Percentiles rank a stretch among this genome's conserved stretches.
phyloP scores from a whole-genome alignment of 1,139 yeast species.

The Magnusiomyces clavatus region DNA sequence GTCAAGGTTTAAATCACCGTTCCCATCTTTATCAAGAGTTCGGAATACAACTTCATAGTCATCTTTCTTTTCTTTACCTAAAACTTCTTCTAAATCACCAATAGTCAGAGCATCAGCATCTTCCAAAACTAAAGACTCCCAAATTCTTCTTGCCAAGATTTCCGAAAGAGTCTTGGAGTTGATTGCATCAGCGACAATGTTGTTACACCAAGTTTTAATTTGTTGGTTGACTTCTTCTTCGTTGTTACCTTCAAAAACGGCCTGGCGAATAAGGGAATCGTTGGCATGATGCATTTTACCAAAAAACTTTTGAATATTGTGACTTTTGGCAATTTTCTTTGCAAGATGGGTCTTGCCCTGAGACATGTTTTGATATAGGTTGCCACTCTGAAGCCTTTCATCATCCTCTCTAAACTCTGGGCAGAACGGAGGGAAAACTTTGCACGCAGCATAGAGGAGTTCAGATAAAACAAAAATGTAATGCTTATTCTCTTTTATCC shows the following conservation, averaged over 20 bases:
- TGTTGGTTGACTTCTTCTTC: neutral
- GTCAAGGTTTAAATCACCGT: constrained; percentile 33
- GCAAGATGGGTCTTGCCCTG: constrained; percentile 17
- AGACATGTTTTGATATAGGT: constrained; percentile 21
- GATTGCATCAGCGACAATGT: constrained; percentile 33
- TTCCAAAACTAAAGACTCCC: constrained; percentile 38
- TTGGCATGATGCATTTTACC: constrained; percentile 28
- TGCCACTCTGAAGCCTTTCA: constrained; percentile 25
- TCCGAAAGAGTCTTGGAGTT: constrained; percentile 26
- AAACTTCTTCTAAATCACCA: constrained; percentile 33
- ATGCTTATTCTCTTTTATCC: constrained; percentile 34
- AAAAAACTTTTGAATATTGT: constrained; percentile 24
- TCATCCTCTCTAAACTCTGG: constrained; percentile 36
- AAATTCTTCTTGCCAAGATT: constrained; percentile 34
- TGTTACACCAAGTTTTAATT: constrained; percentile 19
- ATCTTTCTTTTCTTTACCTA: constrained; percentile 27
- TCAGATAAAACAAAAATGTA: constrained; percentile 28
- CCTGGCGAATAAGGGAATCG: constrained; percentile 27
- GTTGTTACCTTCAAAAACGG: constrained; percentile 11
- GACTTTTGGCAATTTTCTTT: constrained; percentile 17
- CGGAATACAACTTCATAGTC: constrained; percentile 33
- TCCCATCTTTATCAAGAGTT: constrained; percentile 32
- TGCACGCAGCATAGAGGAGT: constrained; percentile 31
- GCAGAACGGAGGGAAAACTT: constrained; percentile 33
- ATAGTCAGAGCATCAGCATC: constrained; percentile 31